Evolutionary conservation across 306 rosid genomes (phyloP).

Genomic region (Arachis hypogaea): DNA sequence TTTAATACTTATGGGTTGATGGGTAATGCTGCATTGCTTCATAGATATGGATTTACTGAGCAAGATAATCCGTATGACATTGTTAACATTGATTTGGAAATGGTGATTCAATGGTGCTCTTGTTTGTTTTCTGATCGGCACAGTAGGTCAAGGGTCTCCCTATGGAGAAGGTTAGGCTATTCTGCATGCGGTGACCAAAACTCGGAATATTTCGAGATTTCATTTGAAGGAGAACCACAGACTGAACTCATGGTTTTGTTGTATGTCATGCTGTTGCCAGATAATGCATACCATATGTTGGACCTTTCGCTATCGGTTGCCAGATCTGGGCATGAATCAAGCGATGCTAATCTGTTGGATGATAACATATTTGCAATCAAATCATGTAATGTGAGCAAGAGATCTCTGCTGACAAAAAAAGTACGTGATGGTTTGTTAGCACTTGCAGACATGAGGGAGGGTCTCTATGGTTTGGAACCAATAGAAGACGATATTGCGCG

Average conservation of each 20-base stretch:
- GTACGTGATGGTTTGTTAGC: slow-evolving; percentile 60
- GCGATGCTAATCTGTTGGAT: slow-evolving; percentile 42
- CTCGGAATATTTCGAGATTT: slow-evolving; percentile 83
- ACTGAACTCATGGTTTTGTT: slow-evolving; percentile 63
- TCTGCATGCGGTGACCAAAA: slow-evolving; percentile 56
- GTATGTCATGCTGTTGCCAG: slow-evolving; percentile 62
- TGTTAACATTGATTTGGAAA: slow-evolving; percentile 80
- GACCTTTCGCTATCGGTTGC: slow-evolving; percentile 56
- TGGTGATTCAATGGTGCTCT: slow-evolving; percentile 71
- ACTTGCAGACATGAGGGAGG: slow-evolving; percentile 69
- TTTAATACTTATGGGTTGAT: slow-evolving; percentile 81
- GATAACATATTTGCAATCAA: slow-evolving; percentile 35
- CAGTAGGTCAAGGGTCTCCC: slow-evolving; percentile 65
- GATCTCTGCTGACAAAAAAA: slow-evolving; percentile 57
- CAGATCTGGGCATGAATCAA: slow-evolving; percentile 46
- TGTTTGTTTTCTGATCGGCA: slow-evolving; percentile 65
- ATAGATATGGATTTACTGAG: slow-evolving; percentile 93
- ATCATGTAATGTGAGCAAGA: slow-evolving; percentile 43
- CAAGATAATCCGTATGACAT: slow-evolving; percentile 73
- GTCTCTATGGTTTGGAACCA: slow-evolving; percentile 65
- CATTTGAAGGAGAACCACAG: slow-evolving; percentile 80
- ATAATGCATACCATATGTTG: slow-evolving; percentile 58
- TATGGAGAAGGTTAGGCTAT: slow-evolving; percentile 77
- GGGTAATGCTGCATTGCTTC: slow-evolving; percentile 94
- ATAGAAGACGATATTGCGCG: slow-evolving; percentile 62